A percentile compares a stretch with the other conserved stretches of the same genome.
Evolutionary conservation across 768 basidiomycete species (phyloP).

Genomic region (Myochromella boudieri): DNA sequence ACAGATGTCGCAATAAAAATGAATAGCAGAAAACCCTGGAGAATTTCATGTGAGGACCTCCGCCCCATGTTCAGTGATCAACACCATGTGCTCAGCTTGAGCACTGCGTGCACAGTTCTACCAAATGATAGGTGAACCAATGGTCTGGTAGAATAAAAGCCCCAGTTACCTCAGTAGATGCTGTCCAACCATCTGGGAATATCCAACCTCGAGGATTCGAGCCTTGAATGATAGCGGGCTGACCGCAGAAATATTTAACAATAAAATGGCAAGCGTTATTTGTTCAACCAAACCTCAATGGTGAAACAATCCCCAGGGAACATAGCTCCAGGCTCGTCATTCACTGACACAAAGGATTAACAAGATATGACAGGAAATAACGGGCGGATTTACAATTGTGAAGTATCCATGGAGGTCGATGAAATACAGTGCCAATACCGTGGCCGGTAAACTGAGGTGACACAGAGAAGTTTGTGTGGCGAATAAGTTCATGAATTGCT

Average conservation of each 20-base stretch:
- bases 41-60: conserved; percentile 76
- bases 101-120: conserved; percentile 82
- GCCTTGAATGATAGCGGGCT: conserved; percentile 83
- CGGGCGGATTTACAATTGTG: conserved; percentile 66
- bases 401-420: conserved; percentile 79
- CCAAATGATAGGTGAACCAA: not conserved
- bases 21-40: too few species aligned
- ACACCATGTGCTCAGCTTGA: conserved; percentile 86
- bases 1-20: too few species aligned
- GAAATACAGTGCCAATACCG: conserved; percentile 83
- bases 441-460: conserved; percentile 80
- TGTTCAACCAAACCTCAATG: conserved; percentile 62
- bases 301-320: conserved; percentile 87
- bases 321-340: conserved; percentile 84
- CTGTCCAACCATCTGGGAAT: conserved; percentile 92
- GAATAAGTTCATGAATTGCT: conserved; percentile 59
- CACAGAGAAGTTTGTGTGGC: conserved; percentile 49
- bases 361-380: not conserved
- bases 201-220: conserved; percentile 65
- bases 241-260: not conserved
- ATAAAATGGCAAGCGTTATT: not conserved
- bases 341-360: conserved; percentile 44
- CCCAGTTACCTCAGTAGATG: conserved; percentile 77
- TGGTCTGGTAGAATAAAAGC: not conserved
- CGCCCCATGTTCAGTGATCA: conserved; percentile 77